Evolutionary conservation across 495 filamentous ascomycete genomes (phyloP), one percentile per base, ranked within the genome.

Genomic region (Umbilicaria muhlenbergii): DNA sequence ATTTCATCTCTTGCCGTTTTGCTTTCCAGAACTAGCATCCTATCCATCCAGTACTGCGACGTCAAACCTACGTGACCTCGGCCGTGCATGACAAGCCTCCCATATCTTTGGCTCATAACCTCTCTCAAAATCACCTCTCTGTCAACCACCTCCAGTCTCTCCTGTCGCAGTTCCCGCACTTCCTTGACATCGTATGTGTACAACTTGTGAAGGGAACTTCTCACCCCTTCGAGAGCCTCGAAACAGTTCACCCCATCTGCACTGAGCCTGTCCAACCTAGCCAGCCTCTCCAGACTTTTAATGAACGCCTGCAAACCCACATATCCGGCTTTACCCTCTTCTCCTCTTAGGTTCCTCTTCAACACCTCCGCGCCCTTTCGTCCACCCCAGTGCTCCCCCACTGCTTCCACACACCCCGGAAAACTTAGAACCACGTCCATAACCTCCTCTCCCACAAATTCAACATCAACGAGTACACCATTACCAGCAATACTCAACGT

Each of bases 1-100:
- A 51, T 55, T 50, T 11, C 60, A 45, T 39, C 58, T 44, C 11
- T 51, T 41, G n/a, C 42, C 38, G 8, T 39, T 42, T 64, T 65
- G 21, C 56, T 45, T 49, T 65, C 59, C 6, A 62, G 47, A 36
- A 75, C 50, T 19, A 71, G 67, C 28, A 74, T 68, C 37, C 67
- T 68, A 37, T 80, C 73, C 51, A 75, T 77, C 91, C 88, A 95
- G 58, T 93, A 98, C 47, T 94, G 82, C 34, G 95, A 51, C 18
- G 74, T 74, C 42, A 95, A 59, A 10, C 91, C 89, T 3, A 94
- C 60, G 41, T 74, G 75, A 17, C 69, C 69, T 42, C 75, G 69
- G 11, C 70, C 71, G 58, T 96, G 84, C 75, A 94, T 81, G 13
- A 69, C 65, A 0, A 91, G 91, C 32, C 70, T 74, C 2, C 91